These are phyloP conservation scores for Acanthamoeba castellanii DNA, from an alignment of 208 protist genomes.

Conservation along the genomic window DNA sequence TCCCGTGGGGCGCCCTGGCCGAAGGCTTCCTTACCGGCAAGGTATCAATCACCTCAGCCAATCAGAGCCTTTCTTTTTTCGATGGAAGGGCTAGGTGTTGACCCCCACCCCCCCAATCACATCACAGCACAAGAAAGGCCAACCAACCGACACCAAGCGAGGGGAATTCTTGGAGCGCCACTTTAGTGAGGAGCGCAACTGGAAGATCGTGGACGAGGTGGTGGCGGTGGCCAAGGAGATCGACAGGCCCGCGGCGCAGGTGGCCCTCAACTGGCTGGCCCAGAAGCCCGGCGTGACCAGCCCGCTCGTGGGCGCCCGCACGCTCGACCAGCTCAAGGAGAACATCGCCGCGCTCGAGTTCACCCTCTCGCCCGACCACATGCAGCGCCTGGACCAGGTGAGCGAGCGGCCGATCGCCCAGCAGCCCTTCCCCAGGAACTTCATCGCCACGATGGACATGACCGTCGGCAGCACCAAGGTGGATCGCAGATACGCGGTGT, in stretches of 20 bases:
- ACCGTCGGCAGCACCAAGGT: background rate
- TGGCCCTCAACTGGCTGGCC: conserved; percentile 52
- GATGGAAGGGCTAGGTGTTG: background rate
- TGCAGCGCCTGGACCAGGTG: conserved; percentile 14
- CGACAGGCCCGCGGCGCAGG: background rate
- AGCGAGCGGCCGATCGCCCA: background rate
- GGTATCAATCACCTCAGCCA: background rate
- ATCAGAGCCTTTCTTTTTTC: background rate
- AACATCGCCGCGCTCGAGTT: conserved; percentile 61
- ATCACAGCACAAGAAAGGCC: background rate
- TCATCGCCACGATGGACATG: background rate
- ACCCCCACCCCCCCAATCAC: background rate
- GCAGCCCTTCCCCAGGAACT: conserved; percentile 3
- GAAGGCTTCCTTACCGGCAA: conserved; percentile 66
- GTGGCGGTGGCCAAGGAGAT: conserved; percentile 40
- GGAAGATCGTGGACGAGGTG: conserved; percentile 62
- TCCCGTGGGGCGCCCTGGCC: conserved; percentile 44
- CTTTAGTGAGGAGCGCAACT: conserved; percentile 1
- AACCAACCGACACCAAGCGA: background rate
- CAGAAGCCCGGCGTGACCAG: conserved; percentile 23
- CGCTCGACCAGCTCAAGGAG: conserved; percentile 59
- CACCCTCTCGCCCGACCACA: conserved; percentile 24
- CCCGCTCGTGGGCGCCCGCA: conserved; percentile 44
- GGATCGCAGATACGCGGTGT: background rate
- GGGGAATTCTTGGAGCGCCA: background rate